These are phyloP conservation scores for Cutaneotrichosporon sp. DNA, from an alignment of 1,284 basidiomycete genomes.

Conservation along the genomic window DNA sequence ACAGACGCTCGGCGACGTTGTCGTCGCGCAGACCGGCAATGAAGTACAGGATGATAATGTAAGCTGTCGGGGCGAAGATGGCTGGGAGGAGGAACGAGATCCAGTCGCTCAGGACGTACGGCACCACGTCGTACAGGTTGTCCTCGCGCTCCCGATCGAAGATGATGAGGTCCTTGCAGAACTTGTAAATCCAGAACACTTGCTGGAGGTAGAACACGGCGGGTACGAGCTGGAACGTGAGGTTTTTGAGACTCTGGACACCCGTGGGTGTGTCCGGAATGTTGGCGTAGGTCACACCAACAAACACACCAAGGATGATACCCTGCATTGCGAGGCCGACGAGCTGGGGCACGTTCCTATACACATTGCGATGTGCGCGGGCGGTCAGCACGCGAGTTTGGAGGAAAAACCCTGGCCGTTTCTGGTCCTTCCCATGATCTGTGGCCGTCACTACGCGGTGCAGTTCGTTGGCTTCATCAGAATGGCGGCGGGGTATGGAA, in stretches of 20 bases:
- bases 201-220: constrained; percentile 45
- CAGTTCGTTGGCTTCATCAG: constrained; percentile 3
- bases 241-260: constrained; percentile 50
- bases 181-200: constrained; percentile 47
- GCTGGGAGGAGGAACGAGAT: constrained; percentile 43
- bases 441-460: constrained; percentile 1
- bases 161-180: constrained; percentile 49
- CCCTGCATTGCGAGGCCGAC: constrained; percentile 44
- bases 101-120: constrained; percentile 48
- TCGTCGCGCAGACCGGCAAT: constrained; percentile 47
- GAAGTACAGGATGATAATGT: constrained; percentile 45
- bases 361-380: constrained; percentile 44
- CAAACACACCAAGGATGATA: constrained; percentile 36
- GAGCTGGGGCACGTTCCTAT: constrained; percentile 42
- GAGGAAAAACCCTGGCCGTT: constrained; percentile 33
- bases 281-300: constrained; percentile 29
- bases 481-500: background rate
- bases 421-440: constrained; percentile 13
- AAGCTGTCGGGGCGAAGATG: constrained; percentile 42
- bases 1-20: constrained; percentile 46
- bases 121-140: constrained; percentile 40
- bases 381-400: constrained; percentile 44
- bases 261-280: constrained; percentile 47
- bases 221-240: constrained; percentile 43
- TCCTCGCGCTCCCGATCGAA: constrained; percentile 53